Conservation (phyloP, 768 basidiomycete genomes). For the Rhodotorula diobovata region DNA sequence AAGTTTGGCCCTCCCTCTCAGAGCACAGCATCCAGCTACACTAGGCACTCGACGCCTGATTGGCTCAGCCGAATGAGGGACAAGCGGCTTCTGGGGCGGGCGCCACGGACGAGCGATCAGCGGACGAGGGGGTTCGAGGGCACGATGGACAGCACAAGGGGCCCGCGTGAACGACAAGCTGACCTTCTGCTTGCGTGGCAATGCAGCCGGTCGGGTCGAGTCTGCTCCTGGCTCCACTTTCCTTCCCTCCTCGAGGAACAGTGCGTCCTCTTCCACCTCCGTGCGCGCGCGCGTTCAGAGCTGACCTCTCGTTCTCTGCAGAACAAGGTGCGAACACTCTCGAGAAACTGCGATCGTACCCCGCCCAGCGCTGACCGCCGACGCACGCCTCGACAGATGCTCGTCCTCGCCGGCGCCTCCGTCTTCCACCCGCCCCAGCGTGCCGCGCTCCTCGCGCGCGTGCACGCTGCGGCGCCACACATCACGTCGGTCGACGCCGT, state of each 20-base stretch:
- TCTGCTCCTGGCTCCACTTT: neutral
- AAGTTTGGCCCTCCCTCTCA: no score
- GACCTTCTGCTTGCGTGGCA: neutral
- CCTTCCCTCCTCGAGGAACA: neutral
- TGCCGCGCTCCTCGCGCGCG: slow-evolving; percentile 59
- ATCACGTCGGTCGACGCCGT: slow-evolving; percentile 72
- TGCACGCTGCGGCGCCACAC: slow-evolving; percentile 56
- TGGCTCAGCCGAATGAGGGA: no score
- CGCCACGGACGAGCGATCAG: no score
- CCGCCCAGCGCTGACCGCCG: neutral
- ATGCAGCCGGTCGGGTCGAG: slow-evolving; percentile 5
- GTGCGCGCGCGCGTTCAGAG: neutral
- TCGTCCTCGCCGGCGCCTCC: slow-evolving; percentile 37
- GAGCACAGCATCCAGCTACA: no score
- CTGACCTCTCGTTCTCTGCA: neutral
- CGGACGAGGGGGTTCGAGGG: no score
- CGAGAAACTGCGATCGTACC: neutral
- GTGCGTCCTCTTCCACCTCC: neutral
- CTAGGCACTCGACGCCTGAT: no score
- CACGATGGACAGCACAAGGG: no score
- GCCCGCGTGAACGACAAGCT: neutral
- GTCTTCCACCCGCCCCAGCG: slow-evolving; percentile 51
- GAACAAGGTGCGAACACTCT: no score
- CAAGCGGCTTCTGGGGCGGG: no score
- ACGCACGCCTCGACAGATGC: slow-evolving; percentile 7